These are phyloP conservation scores for Penstemon davidsonii DNA, from an alignment of 257 asterid genomes.

Conservation along the genomic window DNA sequence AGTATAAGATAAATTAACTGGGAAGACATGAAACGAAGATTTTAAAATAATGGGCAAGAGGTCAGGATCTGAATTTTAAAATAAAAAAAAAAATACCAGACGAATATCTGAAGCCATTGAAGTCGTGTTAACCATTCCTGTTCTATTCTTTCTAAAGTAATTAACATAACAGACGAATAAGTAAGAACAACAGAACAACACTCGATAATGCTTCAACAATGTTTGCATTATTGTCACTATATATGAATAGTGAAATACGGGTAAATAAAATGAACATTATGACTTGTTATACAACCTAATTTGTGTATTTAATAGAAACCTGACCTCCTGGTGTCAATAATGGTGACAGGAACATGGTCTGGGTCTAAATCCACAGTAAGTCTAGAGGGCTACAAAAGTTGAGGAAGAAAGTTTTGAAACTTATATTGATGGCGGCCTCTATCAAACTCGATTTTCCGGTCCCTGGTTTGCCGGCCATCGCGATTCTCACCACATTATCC, in stretches of 20 bases:
- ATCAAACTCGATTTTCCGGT: conserved; percentile 94
- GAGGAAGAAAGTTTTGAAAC: conserved; percentile 65
- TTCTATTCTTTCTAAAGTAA: conserved; percentile 83
- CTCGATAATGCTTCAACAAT: conserved; percentile 73
- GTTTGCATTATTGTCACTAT: conserved; percentile 61
- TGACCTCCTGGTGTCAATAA: conserved; percentile 88
- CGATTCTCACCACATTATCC: conserved; percentile 56
- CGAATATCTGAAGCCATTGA: conserved; percentile 73
- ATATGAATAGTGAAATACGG: conserved; percentile 10
- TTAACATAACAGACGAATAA: conserved; percentile 85
- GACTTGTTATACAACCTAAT: not conserved
- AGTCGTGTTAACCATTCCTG: conserved; percentile 96
- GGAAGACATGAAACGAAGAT: not conserved
- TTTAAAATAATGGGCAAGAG: conserved; percentile 10
- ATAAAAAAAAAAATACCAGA: not conserved
- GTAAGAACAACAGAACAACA: conserved; percentile 92
- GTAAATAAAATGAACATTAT: not conserved
- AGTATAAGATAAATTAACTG: not conserved
- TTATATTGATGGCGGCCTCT: conserved; percentile 74
- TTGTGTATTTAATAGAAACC: conserved; percentile 2
- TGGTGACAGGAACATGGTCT: conserved; percentile 86
- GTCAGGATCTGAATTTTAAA: not conserved
- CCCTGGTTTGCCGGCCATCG: conserved; percentile 87
- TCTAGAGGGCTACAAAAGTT: conserved; percentile 83
- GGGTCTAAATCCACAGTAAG: conserved; percentile 87